Conservation (phyloP, 148 eudicot species). For the Spergularia bocconei region DNA sequence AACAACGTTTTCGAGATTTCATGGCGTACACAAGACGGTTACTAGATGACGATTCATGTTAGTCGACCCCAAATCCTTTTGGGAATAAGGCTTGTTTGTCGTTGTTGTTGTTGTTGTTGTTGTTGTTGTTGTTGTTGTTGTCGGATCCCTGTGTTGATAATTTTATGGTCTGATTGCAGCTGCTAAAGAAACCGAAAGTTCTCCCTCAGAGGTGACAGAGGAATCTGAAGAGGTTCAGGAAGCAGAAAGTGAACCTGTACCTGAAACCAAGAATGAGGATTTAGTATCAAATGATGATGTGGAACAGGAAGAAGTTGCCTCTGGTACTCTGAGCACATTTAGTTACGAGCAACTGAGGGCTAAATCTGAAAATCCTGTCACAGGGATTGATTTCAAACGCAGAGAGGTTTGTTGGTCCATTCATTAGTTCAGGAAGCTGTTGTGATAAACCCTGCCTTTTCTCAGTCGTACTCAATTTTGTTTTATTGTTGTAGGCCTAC, state of each 20-base stretch:
- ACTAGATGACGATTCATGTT: no score
- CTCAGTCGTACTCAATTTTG: neutral
- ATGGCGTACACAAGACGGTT: no score
- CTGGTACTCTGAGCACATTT: constrained; percentile 67
- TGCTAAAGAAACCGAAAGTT: constrained; percentile 39
- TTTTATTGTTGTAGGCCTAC: constrained; percentile 57
- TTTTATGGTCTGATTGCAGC: constrained; percentile 33
- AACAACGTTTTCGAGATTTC: no score
- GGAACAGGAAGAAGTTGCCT: constrained; percentile 53
- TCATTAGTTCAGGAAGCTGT: neutral
- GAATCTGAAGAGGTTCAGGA: constrained; percentile 51
- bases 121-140: no score
- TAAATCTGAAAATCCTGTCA: constrained; percentile 80
- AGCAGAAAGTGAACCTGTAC: constrained; percentile 34
- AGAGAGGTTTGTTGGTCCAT: constrained; percentile 78
- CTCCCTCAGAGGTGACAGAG: constrained; percentile 38
- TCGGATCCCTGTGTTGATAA: neutral
- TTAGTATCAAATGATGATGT: constrained; percentile 46
- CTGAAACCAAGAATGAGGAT: constrained; percentile 45
- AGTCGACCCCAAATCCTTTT: no score
- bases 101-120: no score
- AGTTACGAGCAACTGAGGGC: constrained; percentile 75
- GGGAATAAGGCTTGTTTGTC: no score
- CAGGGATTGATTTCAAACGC: constrained; percentile 90
- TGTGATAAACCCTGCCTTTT: neutral